Percentiles rank a stretch among this genome's conserved stretches.
Evolutionary conservation across 31 red algal genomes (phyloP).

Genomic region (Porphyra umbilicalis): DNA sequence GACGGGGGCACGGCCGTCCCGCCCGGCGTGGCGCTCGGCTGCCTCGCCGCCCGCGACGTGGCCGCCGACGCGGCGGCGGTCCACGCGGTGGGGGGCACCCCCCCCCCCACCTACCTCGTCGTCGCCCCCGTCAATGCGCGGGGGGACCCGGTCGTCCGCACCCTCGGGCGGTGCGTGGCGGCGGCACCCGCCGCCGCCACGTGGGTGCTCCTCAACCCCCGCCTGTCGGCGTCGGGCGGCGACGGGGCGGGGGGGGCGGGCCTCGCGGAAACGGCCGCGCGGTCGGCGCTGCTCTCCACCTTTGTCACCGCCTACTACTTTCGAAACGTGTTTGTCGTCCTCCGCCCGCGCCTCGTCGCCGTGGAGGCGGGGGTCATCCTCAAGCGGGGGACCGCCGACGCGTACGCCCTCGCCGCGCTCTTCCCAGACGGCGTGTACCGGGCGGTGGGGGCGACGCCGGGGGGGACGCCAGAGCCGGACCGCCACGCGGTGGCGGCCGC

Average conservation of each 20-base stretch:
- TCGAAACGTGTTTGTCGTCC: not conserved
- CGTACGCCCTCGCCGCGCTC: not conserved
- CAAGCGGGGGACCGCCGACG: not conserved
- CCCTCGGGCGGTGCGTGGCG: not conserved
- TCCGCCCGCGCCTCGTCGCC: not conserved
- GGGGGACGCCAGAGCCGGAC: not conserved
- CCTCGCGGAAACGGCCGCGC: not conserved
- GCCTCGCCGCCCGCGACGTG: not conserved
- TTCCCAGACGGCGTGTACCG: not conserved
- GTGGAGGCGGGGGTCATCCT: not conserved
- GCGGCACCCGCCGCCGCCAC: not conserved
- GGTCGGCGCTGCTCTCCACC: not conserved
- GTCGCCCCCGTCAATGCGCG: not conserved
- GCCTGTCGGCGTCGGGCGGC: not conserved
- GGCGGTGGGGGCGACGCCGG: not conserved
- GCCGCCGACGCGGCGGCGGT: not conserved
- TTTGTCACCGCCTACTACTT: not conserved
- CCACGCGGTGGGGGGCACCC: not conserved
- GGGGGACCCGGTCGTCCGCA: not conserved
- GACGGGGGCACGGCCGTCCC: not conserved
- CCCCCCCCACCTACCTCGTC: not conserved
- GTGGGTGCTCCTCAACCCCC: not conserved
- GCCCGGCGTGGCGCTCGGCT: not conserved
- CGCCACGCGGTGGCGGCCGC: not conserved
- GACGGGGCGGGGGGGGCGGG: not conserved